Percentiles rank a stretch among this genome's conserved stretches.
These are phyloP conservation scores for Lactarius hengduanensis DNA, from an alignment of 768 basidiomycete species.

Conservation along the genomic window DNA sequence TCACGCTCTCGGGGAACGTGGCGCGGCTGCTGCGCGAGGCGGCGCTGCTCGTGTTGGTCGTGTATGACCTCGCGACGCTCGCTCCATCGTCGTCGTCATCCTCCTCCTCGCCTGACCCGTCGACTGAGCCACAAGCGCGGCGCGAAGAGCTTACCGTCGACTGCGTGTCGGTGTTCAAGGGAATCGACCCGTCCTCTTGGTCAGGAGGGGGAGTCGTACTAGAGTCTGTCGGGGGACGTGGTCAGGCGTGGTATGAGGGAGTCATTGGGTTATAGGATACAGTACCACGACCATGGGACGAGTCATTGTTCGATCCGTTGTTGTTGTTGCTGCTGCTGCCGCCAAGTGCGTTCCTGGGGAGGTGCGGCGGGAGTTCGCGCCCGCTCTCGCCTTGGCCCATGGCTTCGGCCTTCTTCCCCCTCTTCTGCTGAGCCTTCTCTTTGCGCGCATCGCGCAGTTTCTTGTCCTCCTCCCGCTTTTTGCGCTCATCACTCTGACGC, in stretches of 20 bases:
- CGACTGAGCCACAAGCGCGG: not conserved
- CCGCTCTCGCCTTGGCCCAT: no score
- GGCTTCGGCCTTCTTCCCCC: not conserved
- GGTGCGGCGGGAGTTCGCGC: not conserved
- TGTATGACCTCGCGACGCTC: not conserved
- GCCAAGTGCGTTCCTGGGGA: no score
- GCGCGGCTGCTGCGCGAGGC: not conserved
- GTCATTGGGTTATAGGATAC: not conserved
- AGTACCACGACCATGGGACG: not conserved
- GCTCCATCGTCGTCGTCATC: not conserved
- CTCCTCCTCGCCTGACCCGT: no score
- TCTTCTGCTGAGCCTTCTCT: not conserved
- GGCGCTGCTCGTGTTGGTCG: not conserved
- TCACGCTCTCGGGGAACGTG: not conserved
- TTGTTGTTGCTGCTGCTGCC: not conserved
- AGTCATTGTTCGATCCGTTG: not conserved
- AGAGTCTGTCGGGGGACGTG: not conserved
- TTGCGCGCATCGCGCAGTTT: not conserved
- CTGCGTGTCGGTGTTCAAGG: not conserved
- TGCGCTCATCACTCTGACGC: not conserved
- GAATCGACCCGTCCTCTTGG: not conserved
- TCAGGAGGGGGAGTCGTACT: not conserved
- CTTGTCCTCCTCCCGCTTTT: constrained; percentile 4
- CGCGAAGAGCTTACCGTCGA: constrained; percentile 4
- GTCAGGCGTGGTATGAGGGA: not conserved